Percentiles rank a stretch among this genome's conserved stretches.
These are phyloP conservation scores for Melastoma malabathricum DNA, from an alignment of 345 rosid genomes.

Conservation along the genomic window DNA sequence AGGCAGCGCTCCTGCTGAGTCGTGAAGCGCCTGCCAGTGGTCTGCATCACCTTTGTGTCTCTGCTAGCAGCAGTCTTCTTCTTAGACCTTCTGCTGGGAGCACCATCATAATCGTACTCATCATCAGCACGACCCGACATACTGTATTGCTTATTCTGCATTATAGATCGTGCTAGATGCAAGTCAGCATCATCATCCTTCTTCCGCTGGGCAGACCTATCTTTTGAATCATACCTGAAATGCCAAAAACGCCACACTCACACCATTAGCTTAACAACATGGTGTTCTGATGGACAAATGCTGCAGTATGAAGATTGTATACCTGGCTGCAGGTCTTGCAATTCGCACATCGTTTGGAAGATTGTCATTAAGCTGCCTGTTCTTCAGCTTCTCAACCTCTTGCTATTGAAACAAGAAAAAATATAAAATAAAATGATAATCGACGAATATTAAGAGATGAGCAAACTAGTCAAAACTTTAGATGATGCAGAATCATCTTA, in stretches of 20 bases:
- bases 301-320: no score
- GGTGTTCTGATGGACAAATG: neutral
- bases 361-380: conserved; percentile 30
- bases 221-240: conserved; percentile 30
- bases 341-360: conserved; percentile 19
- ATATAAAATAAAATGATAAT: conserved; percentile 4
- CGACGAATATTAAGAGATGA: neutral
- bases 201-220: conserved; percentile 27
- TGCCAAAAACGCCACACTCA: neutral
- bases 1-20: conserved; percentile 94
- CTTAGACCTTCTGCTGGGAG: conserved; percentile 42
- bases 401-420: conserved; percentile 21
- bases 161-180: conserved; percentile 62
- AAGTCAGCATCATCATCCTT: conserved; percentile 61
- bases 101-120: conserved; percentile 82
- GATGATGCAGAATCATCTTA: conserved; percentile 11
- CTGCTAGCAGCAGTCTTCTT: conserved; percentile 26
- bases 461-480: no score
- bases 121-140: conserved; percentile 70
- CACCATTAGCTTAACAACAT: neutral
- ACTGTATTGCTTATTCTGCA: conserved; percentile 57
- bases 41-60: conserved; percentile 26
- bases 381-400: conserved; percentile 53
- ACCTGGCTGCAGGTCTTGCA: conserved; percentile 34
- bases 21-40: conserved; percentile 39